Base-by-base conservation (phyloP, 345 rosid species). In the Abelmoschus esculentus region DNA sequence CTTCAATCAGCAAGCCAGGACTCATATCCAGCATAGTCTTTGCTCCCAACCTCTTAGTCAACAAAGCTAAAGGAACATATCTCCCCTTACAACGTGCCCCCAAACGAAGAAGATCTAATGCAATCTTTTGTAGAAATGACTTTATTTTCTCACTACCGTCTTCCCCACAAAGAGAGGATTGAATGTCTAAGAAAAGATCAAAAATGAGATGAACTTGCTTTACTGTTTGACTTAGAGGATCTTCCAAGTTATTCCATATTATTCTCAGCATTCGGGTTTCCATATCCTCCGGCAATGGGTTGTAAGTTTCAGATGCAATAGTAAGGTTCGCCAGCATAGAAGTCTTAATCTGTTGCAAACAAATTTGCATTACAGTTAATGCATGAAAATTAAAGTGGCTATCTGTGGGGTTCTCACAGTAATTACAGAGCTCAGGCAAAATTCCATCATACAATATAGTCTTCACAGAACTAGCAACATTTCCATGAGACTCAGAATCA, bases 241-340 rank as follows among this genome's bases (percentile, higher is more conserved):
- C 97, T 79, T 89, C 97, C 88, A 93, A 89, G 78, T 91, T 91
- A 83, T 91, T 93, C 97, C 98, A 93, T 75, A 93, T 86, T 56
- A 86, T 82, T 80, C 81, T 88, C 85, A 93, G 79, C 59, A 93
- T 77, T 44, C 93, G 83, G 13, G 85, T 72, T 49, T 78, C 85
- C 82, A 77, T 81, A 75, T 82, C 83, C 77, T 83, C 91, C 12
- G 87, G 77, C 60, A 89, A 73, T 9, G 86, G 96, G 68, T 77
- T 81, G 77, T 86, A 89, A 67, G 73, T 81, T 70, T 81, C 84
- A n/a, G 83, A 79, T 15, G 72, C 38, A 62, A 70, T 80, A 34
- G 66, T 74, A 42, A 84, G 75, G 58, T 84, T 78, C 78, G 83
- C 80, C 40, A 84, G 73, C 72, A 84, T 53, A 15, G 97, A 91